phyloP scores from a whole-genome alignment of 441 rosid genomes.

The Erysimum pusillum region DNA sequence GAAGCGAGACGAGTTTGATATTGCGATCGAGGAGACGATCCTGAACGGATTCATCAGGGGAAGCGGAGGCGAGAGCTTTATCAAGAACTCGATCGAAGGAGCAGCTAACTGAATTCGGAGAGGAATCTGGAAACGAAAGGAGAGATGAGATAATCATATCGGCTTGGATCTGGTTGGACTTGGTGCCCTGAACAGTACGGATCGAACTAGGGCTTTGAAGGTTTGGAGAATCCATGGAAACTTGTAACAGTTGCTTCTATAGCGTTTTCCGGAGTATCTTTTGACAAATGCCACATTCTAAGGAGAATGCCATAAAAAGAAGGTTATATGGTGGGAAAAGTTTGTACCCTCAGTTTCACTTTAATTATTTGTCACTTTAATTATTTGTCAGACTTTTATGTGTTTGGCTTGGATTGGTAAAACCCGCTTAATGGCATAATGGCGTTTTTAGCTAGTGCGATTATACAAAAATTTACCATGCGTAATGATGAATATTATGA shows the following conservation, averaged over 20 bases:
- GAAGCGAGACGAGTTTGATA: conserved; percentile 59
- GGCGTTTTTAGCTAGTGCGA: too few species aligned
- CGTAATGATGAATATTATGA: too few species aligned
- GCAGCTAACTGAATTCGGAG: conserved; percentile 52
- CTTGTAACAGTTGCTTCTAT: not conserved
- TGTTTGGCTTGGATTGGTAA: too few species aligned
- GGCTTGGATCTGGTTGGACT: conserved; percentile 4
- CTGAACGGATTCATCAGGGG: conserved; percentile 55
- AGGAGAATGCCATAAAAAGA: too few species aligned
- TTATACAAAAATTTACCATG: too few species aligned
- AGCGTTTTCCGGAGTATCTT: too few species aligned
- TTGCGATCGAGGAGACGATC: conserved; percentile 73
- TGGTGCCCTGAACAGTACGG: not conserved
- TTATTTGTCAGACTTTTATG: too few species aligned
- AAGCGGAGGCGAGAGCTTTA: conserved; percentile 46
- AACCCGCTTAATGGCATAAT: too few species aligned
- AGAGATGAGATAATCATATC: conserved; percentile 35
- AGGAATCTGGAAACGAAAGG: conserved; percentile 43
- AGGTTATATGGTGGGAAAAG: too few species aligned
- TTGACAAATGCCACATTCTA: too few species aligned
- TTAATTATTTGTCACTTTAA: too few species aligned
- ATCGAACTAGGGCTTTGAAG: conserved; percentile 17
- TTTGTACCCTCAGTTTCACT: too few species aligned
- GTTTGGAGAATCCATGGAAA: conserved; percentile 34
- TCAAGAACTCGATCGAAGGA: conserved; percentile 63